Conservation (phyloP, 352 stramenopile genomes). For the Phytopythium mirpurense region DNA sequence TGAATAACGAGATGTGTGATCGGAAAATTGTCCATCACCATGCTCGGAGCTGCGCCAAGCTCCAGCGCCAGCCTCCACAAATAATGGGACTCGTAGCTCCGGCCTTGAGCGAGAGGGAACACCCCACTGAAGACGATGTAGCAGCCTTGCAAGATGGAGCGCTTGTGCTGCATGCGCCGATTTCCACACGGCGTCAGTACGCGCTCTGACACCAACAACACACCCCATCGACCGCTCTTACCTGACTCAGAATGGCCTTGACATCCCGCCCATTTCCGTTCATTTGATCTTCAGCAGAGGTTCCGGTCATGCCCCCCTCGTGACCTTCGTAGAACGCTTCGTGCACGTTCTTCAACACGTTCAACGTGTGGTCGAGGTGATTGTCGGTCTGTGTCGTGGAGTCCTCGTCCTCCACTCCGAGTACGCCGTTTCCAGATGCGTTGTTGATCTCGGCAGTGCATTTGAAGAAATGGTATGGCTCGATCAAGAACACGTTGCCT, state of each 20-base stretch:
- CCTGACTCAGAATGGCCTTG: conserved; percentile 59
- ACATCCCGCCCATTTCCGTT: conserved; percentile 57
- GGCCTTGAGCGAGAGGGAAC: conserved; percentile 52
- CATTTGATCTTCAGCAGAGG: conserved; percentile 67
- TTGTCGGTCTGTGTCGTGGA: conserved; percentile 24
- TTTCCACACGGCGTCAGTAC: not conserved
- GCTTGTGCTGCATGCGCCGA: conserved; percentile 48
- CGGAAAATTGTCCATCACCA: conserved; percentile 65
- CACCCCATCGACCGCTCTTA: conserved; percentile 11
- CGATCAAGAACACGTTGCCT: conserved; percentile 83
- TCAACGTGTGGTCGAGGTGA: conserved; percentile 48
- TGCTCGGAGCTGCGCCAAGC: conserved; percentile 60
- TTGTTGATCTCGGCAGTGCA: conserved; percentile 83
- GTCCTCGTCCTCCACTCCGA: conserved; percentile 35
- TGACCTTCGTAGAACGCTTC: conserved; percentile 51
- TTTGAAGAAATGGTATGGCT: conserved; percentile 84
- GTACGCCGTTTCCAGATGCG: conserved; percentile 42
- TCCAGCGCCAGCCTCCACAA: conserved; percentile 73
- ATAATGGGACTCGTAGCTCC: conserved; percentile 60
- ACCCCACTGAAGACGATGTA: conserved; percentile 81
- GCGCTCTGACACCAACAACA: not conserved
- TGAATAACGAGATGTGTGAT: conserved; percentile 86
- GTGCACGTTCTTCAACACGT: conserved; percentile 63
- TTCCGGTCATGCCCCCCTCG: conserved; percentile 33
- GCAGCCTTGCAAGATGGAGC: conserved; percentile 51